Evolutionary conservation across 2,329 filamentous ascomycete species (phyloP), one percentile per base, ranked within the genome.

Genomic region (Xylariaceae sp.): DNA sequence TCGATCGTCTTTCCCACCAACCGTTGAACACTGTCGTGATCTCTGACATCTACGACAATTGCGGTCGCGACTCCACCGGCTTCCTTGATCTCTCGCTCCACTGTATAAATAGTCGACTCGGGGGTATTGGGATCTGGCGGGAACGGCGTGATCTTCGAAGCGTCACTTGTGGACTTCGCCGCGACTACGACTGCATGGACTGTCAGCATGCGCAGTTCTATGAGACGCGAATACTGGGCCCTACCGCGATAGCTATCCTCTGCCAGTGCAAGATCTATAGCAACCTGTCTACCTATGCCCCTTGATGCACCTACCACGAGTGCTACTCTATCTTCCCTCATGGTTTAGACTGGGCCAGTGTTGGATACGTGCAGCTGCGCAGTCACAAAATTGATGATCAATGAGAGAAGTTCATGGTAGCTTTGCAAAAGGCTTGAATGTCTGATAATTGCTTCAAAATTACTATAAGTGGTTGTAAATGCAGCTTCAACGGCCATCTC

Each of bases 211-310:
- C 7, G 30, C 16, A n/a, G 30, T 6, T 32, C 11, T 6, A 26
- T 6, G 11, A 7, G 30, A 8, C 15, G 30, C 30, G 30, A 8
- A 7, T 6, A n/a, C 15, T 26, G 22, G 30, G n/a, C n/a, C 57
- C 35, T 66, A 87, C 87, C 84, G 40, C 74, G 69, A 58, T 90
- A 91, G 29, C 79, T 82, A 49, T 81, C 74, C 52, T 69, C 78
- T 7, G 87, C 84, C 4, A 94, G 71, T 56, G 87, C 85, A 3
- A 94, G 71, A 57, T 89, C 85, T 53, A 94, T 75, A 42, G 88
- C 87, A 30, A 93, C 72, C 61, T 93, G 87, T 31, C 87, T 73
- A 34, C 88, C 88, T 49, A 94, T 91, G 29, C 88, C 88, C 47
- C 88, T 71, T 0, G 86, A 90, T 2, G 85, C 86, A 30, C 87